Percentiles rank a stretch among this genome's conserved stretches.
Conservation (phyloP, 2,329 filamentous ascomycete species). For the Cryphonectria radicalis region DNA sequence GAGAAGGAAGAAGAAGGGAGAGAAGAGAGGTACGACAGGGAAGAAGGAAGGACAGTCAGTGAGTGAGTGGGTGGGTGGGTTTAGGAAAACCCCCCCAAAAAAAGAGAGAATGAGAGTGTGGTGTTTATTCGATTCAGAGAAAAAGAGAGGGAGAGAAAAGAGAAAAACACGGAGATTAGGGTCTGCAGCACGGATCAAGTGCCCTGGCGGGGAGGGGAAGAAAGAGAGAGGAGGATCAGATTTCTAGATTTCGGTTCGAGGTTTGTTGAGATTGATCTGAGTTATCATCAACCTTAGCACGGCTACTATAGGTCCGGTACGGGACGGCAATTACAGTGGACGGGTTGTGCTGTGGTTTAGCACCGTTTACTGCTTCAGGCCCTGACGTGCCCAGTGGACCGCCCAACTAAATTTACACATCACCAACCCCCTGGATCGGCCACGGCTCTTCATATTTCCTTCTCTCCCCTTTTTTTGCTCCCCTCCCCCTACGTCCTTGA, state of each 20-base stretch:
- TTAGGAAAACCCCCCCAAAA: neutral
- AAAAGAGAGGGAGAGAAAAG: neutral
- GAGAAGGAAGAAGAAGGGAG: neutral
- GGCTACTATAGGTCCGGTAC: neutral
- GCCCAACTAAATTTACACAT: neutral
- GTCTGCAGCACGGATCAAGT: neutral
- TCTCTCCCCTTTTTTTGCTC: neutral
- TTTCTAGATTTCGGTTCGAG: conserved; percentile 7
- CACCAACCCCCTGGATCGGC: too few relatives aligned
- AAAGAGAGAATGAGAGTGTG: neutral
- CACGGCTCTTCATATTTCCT: neutral
- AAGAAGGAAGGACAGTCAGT: neutral
- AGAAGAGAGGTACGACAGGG: neutral
- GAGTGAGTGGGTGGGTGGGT: neutral
- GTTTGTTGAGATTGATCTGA: conserved; percentile 9
- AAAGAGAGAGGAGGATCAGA: neutral
- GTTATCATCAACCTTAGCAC: conserved; percentile 7
- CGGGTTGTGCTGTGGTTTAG: neutral
- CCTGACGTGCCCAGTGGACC: neutral
- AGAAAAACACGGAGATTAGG: conserved; percentile 1
- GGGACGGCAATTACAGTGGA: neutral
- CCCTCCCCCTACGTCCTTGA: neutral
- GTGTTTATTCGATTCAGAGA: too few relatives aligned
- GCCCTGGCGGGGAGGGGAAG: neutral
- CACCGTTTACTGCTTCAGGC: neutral